A percentile compares a stretch with the other conserved stretches of the same genome.
Conservation (phyloP, 352 stramenopile genomes). For the Phytophthora tentaculata region DNA sequence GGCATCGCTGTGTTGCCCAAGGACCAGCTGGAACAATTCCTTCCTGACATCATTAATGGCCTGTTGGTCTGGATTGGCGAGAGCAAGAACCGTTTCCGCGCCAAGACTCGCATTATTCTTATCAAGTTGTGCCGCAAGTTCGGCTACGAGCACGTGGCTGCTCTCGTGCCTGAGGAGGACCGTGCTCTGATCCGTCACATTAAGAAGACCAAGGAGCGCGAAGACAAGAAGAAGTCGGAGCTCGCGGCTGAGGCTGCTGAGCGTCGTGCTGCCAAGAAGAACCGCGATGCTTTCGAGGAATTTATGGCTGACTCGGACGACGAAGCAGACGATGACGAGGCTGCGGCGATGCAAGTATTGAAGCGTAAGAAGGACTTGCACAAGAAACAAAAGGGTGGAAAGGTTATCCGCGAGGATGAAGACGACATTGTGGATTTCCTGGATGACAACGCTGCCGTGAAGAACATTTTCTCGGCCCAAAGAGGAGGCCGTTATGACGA, state of each 20-base stretch:
- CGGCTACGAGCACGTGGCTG: slow-evolving; percentile 92
- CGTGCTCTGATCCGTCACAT: slow-evolving; percentile 95
- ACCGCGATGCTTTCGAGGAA: slow-evolving; percentile 70
- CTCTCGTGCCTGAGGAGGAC: slow-evolving; percentile 91
- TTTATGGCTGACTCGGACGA: slow-evolving; percentile 87
- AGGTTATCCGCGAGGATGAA: slow-evolving; percentile 79
- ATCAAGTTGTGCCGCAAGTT: slow-evolving; percentile 96
- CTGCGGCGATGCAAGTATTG: slow-evolving; percentile 83
- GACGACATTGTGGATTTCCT: slow-evolving; percentile 95
- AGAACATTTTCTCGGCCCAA: slow-evolving; percentile 78
- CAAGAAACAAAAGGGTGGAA: slow-evolving; percentile 78
- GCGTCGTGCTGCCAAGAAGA: slow-evolving; percentile 54
- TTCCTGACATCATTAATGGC: slow-evolving; percentile 93
- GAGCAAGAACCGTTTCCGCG: slow-evolving; percentile 95
- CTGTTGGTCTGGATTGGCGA: slow-evolving; percentile 94
- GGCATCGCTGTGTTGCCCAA: slow-evolving; percentile 91
- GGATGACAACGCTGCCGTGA: slow-evolving; percentile 89
- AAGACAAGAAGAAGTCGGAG: slow-evolving; percentile 89
- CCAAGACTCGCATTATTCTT: slow-evolving; percentile 96
- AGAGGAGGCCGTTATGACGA: slow-evolving; percentile 42
- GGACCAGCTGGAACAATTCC: slow-evolving; percentile 89
- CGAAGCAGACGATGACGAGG: slow-evolving; percentile 78
- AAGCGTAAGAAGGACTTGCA: slow-evolving; percentile 83
- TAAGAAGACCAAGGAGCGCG: slow-evolving; percentile 94
- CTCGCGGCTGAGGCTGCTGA: slow-evolving; percentile 53